Base-by-base conservation (phyloP, 345 rosid species). In the Geranium rotundifolium region DNA sequence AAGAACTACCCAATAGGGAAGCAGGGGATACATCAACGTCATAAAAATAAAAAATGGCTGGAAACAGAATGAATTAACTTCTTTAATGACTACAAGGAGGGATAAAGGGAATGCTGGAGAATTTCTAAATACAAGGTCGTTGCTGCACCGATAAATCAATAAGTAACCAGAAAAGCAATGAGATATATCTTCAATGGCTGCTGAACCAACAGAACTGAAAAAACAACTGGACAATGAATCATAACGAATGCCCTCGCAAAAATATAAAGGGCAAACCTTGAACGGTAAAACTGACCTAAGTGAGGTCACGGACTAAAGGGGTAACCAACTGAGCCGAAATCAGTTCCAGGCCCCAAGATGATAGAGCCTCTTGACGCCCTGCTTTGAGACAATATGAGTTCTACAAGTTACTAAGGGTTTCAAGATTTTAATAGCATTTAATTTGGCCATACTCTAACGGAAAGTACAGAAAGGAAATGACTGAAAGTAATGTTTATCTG, bases 311-410 rank as follows among this genome's bases (percentile, higher is more conserved):
- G 76, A 78, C 82, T 85, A 85, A 77, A 71, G 80, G 76, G 93
- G 77, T 79, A 81, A 91, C 84, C 95, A 71, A 76, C 80, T 86
- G 88, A 80, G 89, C 96, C 75, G 84, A 84, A 91, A 85, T 85
- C 89, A 89, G 88, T 85, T 84, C 92, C 96, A 89, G 98, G 90
- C 85, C 89, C 86, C 82, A 79, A 77, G 85, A 84, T 80, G 90
- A 82, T 76, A 87, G 95, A 91, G 89, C 89, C 90, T 79, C 98
- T 82, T 73, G 84, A 79, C 77, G 64, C 85, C 95, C 96, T 91
- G 98, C 95, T 89, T 77, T 73, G 81, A 82, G 82, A 92, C 88
- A 91, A 87, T 82, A 87, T 76, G 81, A 77, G 74, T 79, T 77
- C 75, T 82, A 86, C 87, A 77, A 90, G 89, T 80, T 70, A 31